Evolutionary conservation across 2,329 filamentous ascomycete species (phyloP), one percentile per base, ranked within the genome.

Genomic region (Cladorrhinum sp.): DNA sequence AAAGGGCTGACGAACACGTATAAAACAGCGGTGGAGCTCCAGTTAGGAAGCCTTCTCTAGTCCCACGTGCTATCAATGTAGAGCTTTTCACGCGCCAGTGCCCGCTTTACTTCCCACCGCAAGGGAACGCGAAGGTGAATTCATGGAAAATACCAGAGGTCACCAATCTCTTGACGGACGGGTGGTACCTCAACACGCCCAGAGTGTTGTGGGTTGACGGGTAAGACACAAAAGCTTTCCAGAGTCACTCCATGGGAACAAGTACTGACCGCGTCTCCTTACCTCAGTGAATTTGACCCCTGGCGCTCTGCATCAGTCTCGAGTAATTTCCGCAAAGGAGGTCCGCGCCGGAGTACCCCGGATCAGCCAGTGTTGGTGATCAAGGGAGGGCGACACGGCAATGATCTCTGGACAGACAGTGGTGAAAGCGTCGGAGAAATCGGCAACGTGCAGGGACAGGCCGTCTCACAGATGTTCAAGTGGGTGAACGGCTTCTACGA

Each of bases 131-230:
- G 66, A 83, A 78, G 0, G 85, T 78, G 68, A 81, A 77, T 60
- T 76, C 77, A 3, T 67, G 81, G 56, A 78, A 75, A 67, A 82
- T 79, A 0, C 78, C 78, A 2, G 71, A 72, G 2, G 69, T 77
- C 23, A 67, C 85, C 41, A 88, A 88, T 69, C 70, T 66, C 16
- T 76, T 75, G 66, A 87, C 84, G 0, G 75, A 78, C 23, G 85
- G 85, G 29, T 88, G 85, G 85, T 70, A 78, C 23, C 77, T 76
- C 38, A 72, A 82, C 58, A 81, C 79, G 1, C 81, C 78, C 16
- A 78, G 84, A 2, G 72, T 88, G 22, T 75, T 86, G 24, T 86
- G 80, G 75, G 77, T 79, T 5, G 86, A 87, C 65, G 85, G 80
- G 72, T 76, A 69, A 32, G 71, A 63, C 18, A 25, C 22, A 6